These are phyloP conservation scores for Pythium periplocum DNA, from an alignment of 352 stramenopile species.

Conservation along the genomic window DNA sequence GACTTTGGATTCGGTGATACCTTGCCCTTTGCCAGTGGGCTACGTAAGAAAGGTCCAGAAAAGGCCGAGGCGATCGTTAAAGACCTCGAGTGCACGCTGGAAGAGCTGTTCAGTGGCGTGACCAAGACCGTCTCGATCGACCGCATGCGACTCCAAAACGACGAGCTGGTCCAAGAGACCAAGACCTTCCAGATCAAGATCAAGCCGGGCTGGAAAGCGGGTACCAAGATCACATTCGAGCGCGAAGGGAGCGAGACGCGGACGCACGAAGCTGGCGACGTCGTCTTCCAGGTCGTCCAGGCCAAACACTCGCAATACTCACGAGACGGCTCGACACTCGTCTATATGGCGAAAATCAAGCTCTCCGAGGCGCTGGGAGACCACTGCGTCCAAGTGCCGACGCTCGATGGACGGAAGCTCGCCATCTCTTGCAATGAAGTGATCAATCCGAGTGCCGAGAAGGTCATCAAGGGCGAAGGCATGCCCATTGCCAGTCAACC, in stretches of 20 bases:
- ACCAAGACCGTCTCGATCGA: slow-evolving; percentile 86
- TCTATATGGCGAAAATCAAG: slow-evolving; percentile 91
- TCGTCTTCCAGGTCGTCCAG: slow-evolving; percentile 92
- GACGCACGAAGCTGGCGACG: slow-evolving; percentile 90
- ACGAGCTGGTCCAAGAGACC: slow-evolving; percentile 68
- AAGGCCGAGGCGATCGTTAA: slow-evolving; percentile 69
- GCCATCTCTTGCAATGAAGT: slow-evolving; percentile 92
- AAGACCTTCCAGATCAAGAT: slow-evolving; percentile 89
- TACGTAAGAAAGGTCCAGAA: slow-evolving; percentile 71
- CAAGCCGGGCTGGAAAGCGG: slow-evolving; percentile 92
- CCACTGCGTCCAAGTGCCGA: slow-evolving; percentile 92
- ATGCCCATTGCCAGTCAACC: slow-evolving; percentile 87
- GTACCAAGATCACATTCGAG: slow-evolving; percentile 95
- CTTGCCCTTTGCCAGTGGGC: slow-evolving; percentile 71
- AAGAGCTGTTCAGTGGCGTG: slow-evolving; percentile 89
- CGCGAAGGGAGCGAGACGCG: slow-evolving; percentile 87
- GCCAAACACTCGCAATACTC: slow-evolving; percentile 80
- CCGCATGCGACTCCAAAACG: slow-evolving; percentile 72
- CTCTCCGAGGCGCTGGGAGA: slow-evolving; percentile 94
- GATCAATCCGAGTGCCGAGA: slow-evolving; percentile 86
- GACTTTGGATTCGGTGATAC: slow-evolving; percentile 89
- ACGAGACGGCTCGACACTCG: slow-evolving; percentile 89
- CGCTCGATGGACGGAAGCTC: slow-evolving; percentile 93
- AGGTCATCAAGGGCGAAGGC: slow-evolving; percentile 91
- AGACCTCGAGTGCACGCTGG: slow-evolving; percentile 78